Percentiles rank a stretch among this genome's conserved stretches.
phyloP scores from a whole-genome alignment of 768 basidiomycete species.

The Fibroporia radiculosa region DNA sequence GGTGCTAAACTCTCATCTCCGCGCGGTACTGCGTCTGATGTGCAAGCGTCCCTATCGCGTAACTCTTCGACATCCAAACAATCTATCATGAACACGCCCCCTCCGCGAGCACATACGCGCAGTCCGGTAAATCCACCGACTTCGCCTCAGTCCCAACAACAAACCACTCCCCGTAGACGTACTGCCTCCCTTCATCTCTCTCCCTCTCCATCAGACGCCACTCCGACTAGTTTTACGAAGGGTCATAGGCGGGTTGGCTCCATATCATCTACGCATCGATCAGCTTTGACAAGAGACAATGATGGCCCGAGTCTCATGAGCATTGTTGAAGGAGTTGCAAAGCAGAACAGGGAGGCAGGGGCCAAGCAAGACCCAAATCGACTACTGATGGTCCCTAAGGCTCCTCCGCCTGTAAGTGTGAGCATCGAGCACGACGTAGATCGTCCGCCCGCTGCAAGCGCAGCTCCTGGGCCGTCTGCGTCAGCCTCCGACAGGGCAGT shows the following conservation, averaged over 20 bases:
- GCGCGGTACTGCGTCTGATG: too few relatives aligned
- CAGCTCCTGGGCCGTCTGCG: constrained; percentile 1
- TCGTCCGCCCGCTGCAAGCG: not conserved
- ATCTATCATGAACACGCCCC: constrained; percentile 17
- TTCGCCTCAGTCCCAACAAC: not conserved
- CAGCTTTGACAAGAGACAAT: constrained; percentile 6
- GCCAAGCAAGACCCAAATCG: constrained; percentile 20
- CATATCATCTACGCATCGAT: constrained; percentile 1
- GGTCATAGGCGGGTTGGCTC: constrained; percentile 11
- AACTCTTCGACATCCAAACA: constrained; percentile 22
- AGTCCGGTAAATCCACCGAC: not conserved
- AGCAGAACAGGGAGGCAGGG: constrained; percentile 26
- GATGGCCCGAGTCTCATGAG: constrained; percentile 47
- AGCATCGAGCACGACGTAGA: not conserved
- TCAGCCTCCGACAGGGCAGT: not conserved
- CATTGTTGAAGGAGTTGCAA: constrained; percentile 57
- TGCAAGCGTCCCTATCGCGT: constrained; percentile 17
- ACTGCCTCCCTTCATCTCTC: constrained; percentile 12
- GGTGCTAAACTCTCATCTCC: too few relatives aligned
- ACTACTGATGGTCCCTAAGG: constrained; percentile 36
- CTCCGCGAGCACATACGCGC: constrained; percentile 1
- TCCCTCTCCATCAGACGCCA: not conserved
- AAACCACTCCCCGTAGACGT: constrained; percentile 5
- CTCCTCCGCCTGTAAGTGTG: constrained; percentile 35
- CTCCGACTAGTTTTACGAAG: not conserved